Evolutionary conservation across 164 flowering plant species (phyloP).

Genomic region (Nymphaea thermarum): DNA sequence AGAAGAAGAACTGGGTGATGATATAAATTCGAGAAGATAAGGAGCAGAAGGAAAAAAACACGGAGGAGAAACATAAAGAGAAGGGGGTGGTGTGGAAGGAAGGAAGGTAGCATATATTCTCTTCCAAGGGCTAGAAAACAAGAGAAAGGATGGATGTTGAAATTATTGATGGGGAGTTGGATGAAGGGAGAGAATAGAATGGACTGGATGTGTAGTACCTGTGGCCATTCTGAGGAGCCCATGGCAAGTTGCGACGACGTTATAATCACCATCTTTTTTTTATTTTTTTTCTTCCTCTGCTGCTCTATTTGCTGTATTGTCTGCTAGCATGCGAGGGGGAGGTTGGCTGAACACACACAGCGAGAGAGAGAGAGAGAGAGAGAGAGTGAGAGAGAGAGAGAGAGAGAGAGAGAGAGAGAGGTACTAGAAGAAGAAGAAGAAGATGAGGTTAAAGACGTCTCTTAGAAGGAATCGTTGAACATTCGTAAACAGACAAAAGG

Average conservation of each 20-base stretch:
- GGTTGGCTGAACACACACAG: too few species aligned
- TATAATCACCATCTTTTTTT: not conserved
- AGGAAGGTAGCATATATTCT: not conserved
- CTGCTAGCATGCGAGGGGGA: too few species aligned
- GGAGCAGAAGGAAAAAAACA: not conserved
- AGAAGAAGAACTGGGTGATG: not conserved
- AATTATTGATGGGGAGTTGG: not conserved
- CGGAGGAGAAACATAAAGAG: not conserved
- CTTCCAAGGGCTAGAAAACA: not conserved
- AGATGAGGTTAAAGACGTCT: too few species aligned
- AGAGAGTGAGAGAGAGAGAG: too few species aligned
- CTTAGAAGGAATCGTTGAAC: too few species aligned
- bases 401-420: too few species aligned
- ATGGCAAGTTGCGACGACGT: not conserved
- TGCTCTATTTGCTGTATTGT: too few species aligned
- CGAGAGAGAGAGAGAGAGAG: too few species aligned
- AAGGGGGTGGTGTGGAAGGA: not conserved
- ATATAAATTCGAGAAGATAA: not conserved
- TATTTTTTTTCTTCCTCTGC: not conserved
- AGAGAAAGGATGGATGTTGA: not conserved
- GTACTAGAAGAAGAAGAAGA: too few species aligned
- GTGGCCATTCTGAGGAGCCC: not conserved
- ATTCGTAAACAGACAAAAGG: too few species aligned
- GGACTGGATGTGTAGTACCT: not conserved
- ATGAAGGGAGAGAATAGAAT: not conserved